A percentile compares a stretch with the other conserved stretches of the same genome.
Evolutionary conservation across 352 stramenopile species (phyloP).

Genomic region (Globisporangium polare): DNA sequence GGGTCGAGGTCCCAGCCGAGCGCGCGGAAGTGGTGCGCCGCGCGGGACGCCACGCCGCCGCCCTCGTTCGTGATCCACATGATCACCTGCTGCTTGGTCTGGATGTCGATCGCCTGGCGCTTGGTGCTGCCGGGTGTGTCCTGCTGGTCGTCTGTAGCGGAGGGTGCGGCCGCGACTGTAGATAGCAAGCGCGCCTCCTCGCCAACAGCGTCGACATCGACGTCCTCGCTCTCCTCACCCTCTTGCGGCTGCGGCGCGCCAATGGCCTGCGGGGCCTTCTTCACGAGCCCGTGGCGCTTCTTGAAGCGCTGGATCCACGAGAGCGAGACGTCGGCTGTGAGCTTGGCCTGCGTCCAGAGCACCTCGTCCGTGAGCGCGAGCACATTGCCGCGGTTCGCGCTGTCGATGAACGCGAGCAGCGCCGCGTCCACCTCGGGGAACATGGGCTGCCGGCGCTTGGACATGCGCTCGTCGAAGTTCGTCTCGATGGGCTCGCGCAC

Average conservation of each 20-base stretch:
- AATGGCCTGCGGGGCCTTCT: not conserved
- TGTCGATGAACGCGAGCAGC: conserved; percentile 3
- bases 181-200: not conserved
- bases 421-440: conserved; percentile 6
- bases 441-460: conserved; percentile 3
- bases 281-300: conserved; percentile 8
- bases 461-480: conserved; percentile 1
- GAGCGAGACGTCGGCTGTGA: conserved; percentile 3
- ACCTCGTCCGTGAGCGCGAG: conserved; percentile 8
- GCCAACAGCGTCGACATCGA: not conserved
- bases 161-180: not conserved
- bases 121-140: not conserved
- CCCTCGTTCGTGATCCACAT: conserved; percentile 11
- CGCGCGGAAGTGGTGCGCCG: conserved; percentile 9
- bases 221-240: not conserved
- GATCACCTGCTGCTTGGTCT: conserved; percentile 13
- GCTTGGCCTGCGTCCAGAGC: conserved; percentile 12
- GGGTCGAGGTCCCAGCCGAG: conserved; percentile 9
- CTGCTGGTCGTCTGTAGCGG: too few species aligned
- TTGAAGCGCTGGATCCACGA: conserved; percentile 16
- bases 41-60: conserved; percentile 11
- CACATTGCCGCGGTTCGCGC: not conserved
- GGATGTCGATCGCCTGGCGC: conserved; percentile 14
- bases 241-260: not conserved
- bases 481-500: conserved; percentile 13